Percentiles rank a stretch among this genome's conserved stretches.
phyloP scores from a whole-genome alignment of 2,329 filamentous ascomycete species.

The Aspergillus versicolor region DNA sequence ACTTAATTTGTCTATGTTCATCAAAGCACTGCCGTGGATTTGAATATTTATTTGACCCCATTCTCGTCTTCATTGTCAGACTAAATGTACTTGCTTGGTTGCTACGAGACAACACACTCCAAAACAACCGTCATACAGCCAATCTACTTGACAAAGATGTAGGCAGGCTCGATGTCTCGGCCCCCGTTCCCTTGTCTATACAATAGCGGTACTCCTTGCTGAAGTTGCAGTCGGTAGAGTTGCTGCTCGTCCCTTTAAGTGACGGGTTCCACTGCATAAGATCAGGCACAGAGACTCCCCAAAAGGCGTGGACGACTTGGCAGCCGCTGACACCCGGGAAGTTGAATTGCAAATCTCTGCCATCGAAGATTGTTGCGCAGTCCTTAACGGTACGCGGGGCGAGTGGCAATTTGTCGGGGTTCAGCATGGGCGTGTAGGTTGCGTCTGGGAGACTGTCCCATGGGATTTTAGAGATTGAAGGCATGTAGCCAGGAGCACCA shows the following conservation, averaged over 20 bases:
- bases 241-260: neutral
- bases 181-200: neutral
- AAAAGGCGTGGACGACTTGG: neutral
- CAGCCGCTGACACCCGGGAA: neutral
- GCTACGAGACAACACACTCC: too few relatives aligned
- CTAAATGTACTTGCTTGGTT: too few relatives aligned
- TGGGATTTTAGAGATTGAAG: slow-evolving; percentile 1
- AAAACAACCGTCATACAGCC: too few relatives aligned
- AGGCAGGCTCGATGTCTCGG: neutral
- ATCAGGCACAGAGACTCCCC: neutral
- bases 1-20: too few relatives aligned
- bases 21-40: too few relatives aligned
- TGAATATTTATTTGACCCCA: too few relatives aligned
- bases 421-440: slow-evolving; percentile 2
- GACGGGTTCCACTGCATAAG: slow-evolving; percentile 3
- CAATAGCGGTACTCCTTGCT: neutral
- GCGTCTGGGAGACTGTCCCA: slow-evolving; percentile 1
- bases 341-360: neutral
- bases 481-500: slow-evolving; percentile 2
- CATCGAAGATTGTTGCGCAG: neutral
- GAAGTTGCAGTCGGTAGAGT: neutral
- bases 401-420: neutral
- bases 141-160: too few relatives aligned
- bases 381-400: neutral
- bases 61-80: too few relatives aligned